These are phyloP conservation scores for Saxispiralis lemnorum DNA, from an alignment of 495 filamentous ascomycete species.

Conservation along the genomic window DNA sequence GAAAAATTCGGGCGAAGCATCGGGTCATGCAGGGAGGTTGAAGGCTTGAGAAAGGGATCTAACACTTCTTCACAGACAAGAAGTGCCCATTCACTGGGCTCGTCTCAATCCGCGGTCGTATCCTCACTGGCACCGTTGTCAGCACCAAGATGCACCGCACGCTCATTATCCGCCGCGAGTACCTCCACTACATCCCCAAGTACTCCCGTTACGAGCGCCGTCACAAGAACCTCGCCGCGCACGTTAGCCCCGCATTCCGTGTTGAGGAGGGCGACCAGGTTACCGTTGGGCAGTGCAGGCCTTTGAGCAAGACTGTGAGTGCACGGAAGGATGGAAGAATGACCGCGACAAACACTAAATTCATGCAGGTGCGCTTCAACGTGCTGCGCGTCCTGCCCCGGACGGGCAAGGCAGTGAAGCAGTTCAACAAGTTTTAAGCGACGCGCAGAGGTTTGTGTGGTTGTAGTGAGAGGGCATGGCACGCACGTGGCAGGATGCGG, in stretches of 20 bases:
- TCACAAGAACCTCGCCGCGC: slow-evolving; percentile 97
- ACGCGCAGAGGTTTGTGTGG: neutral
- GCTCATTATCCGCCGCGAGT: slow-evolving; percentile 97
- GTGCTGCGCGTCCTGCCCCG: slow-evolving; percentile 89
- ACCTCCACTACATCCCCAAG: slow-evolving; percentile 98
- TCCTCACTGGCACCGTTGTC: slow-evolving; percentile 95
- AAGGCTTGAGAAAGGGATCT: neutral
- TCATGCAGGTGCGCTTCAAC: slow-evolving; percentile 85
- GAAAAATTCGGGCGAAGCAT: neutral
- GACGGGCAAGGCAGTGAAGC: slow-evolving; percentile 92
- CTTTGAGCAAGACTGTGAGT: slow-evolving; percentile 89
- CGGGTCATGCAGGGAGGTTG: no score
- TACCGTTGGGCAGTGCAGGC: slow-evolving; percentile 96
- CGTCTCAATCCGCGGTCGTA: slow-evolving; percentile 98
- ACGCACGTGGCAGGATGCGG: no score
- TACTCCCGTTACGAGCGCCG: slow-evolving; percentile 99
- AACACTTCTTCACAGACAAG: slow-evolving; percentile 54
- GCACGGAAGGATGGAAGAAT: neutral
- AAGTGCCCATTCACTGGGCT: slow-evolving; percentile 99
- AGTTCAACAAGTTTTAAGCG: slow-evolving; percentile 88
- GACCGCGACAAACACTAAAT: neutral
- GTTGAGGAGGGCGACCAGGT: slow-evolving; percentile 98
- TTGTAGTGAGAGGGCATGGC: neutral
- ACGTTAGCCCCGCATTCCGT: slow-evolving; percentile 99
- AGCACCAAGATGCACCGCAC: slow-evolving; percentile 53